Base-by-base conservation (phyloP, 1,284 basidiomycete species). In the Tremellales sp. region DNA sequence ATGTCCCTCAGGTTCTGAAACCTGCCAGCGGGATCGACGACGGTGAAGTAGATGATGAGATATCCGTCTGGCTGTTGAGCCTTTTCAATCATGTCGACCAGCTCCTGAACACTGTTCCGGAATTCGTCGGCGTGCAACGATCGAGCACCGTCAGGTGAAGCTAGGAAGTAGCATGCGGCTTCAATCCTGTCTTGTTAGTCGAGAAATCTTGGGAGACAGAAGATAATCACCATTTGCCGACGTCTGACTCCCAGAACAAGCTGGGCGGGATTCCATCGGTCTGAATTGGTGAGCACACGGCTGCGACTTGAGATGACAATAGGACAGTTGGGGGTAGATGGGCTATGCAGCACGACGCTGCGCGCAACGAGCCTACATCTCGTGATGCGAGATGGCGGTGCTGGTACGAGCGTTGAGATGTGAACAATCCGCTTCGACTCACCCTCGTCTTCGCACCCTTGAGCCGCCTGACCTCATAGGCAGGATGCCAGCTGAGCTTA, bases 1-100 rank as follows among this genome's bases (percentile, higher is more conserved):
- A 54, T 52, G 44, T 59, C 54, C 19, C 57, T 42, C 13, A 59
- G 41, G 40, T 59, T 59, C 50, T 51, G 51, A 31, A 52, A 48
- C 24, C 46, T 43, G 11, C 57, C 57, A 23, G 45, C 43, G 13
- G 31, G 40, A 37, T 60, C 57, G 1, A 60, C 57, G 3, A 60
- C 55, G 7, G 50, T 57, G 40, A 60, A 60, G 43, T 60, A 60
- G n/a, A 46, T 53, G 33, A 44, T 43, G 22, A 60, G 36, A 25
- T 60, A 60, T 17, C 57, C 57, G 41, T 60, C 55, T 5, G 49
- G 45, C 33, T 60, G 52, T 41, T 60, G 57, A 21, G 55, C 57
- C 23, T 45, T 51, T 13, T 36, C 48, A 15, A 60, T 57, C 52
- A 52, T 47, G 35, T 46, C 48, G 26, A 60, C 41, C 26, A 60